Evolutionary conservation across 208 protist species (phyloP).

Genomic region (Leptomonas seymouri): DNA sequence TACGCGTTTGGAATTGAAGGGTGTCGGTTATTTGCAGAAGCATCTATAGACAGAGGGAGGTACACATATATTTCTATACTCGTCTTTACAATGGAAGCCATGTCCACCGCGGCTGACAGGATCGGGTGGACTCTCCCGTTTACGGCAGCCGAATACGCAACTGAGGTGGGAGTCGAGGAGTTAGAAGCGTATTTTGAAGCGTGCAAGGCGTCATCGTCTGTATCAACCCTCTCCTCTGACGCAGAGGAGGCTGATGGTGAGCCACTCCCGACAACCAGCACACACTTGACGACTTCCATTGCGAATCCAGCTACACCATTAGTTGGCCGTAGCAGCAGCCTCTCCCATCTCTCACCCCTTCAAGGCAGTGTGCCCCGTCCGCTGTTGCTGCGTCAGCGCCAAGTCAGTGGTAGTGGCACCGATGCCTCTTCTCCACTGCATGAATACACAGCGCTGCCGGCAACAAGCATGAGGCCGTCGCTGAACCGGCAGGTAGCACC

Average conservation of each 20-base stretch:
- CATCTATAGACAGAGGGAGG: too few relatives aligned
- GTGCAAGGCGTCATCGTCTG: slow-evolving; percentile 25
- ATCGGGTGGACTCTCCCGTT: background rate
- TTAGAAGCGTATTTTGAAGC: slow-evolving; percentile 62
- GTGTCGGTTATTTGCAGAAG: too few relatives aligned
- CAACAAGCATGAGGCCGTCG: too few relatives aligned
- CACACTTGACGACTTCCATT: background rate
- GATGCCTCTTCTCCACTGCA: background rate
- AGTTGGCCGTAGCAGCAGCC: too few relatives aligned
- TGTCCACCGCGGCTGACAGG: background rate
- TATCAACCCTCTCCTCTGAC: slow-evolving; percentile 10
- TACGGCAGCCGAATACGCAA: background rate
- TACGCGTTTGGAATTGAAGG: too few relatives aligned
- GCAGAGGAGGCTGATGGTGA: background rate
- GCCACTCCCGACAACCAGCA: background rate
- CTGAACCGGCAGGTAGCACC: too few relatives aligned
- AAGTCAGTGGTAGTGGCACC: background rate
- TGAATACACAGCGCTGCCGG: too few relatives aligned
- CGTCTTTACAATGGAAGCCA: background rate
- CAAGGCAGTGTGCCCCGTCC: slow-evolving; percentile 24
- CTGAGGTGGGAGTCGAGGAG: slow-evolving; percentile 27
- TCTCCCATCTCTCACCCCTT: slow-evolving; percentile 8
- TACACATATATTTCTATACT: too few relatives aligned
- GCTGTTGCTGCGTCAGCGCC: slow-evolving; percentile 21
- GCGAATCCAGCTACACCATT: too few relatives aligned